Evolutionary conservation across 2,329 filamentous ascomycete species (phyloP), one percentile per base, ranked within the genome.

Genomic region (Macroventuria anomochaeta): DNA sequence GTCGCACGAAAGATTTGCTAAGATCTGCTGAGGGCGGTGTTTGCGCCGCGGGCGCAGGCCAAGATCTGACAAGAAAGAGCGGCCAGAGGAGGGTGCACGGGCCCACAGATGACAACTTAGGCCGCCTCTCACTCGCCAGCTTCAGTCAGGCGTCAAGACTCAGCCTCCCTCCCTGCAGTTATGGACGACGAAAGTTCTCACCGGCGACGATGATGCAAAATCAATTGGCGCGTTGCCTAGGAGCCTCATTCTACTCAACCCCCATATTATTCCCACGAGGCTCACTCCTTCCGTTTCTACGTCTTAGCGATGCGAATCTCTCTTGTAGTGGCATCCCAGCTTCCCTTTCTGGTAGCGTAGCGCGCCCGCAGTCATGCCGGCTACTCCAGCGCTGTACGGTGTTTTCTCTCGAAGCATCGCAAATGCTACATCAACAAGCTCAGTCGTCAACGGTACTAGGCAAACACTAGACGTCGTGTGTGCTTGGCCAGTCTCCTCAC

Each of bases 401-500:
- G 29, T 60, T 34, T 46, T 56, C 29, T 46, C 56, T 33, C 59
- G 57, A 33, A 59, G 37, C 32, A 39, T 36, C 23, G 34, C 56
- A 20, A 58, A 49, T 33, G 23, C 38, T 31, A 55, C 59, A 20
- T 52, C 56, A 46, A 21, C 59, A 32, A 68, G 69, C n/a, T 41
- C 46, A 51, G 53, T 60, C 28, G 48, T 58, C 13, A 63, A 62
- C 50, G 51, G 53, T n/a, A 61, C 63, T 13, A 47, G 17, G 48
- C 37, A 63, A 43, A 56, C 58, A 25, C 47, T 80, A 12, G 70
- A 80, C 26, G 83, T 85, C 2, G 71, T 85, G 10, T 85, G 83
- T 53, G 81, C 81, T 3, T 85, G 80, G 78, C 83, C 83, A 1
- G 75, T 85, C 2, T 82, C 78, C 13, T 81, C 82, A 0, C 83